A percentile compares a stretch with the other conserved stretches of the same genome.
These are phyloP conservation scores for Pisolithus tinctorius DNA, from an alignment of 768 basidiomycete species.

Conservation along the genomic window DNA sequence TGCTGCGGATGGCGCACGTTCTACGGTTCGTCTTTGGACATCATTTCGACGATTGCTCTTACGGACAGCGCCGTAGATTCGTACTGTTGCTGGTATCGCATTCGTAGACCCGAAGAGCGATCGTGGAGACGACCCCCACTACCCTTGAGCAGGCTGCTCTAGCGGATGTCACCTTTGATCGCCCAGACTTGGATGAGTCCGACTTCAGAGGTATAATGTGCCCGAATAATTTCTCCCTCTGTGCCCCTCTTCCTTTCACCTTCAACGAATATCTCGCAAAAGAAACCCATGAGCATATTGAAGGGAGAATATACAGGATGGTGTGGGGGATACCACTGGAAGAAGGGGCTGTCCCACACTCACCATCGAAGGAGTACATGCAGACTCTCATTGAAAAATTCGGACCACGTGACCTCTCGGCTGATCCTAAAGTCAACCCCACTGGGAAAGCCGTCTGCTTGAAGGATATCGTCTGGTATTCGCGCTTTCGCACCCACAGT, in stretches of 20 bases:
- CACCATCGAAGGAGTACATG: slow-evolving; percentile 35
- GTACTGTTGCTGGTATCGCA: slow-evolving; percentile 32
- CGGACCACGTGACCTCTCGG: slow-evolving; percentile 29
- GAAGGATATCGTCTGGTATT: slow-evolving; percentile 35
- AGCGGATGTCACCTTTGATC: slow-evolving; percentile 13
- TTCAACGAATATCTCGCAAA: slow-evolving; percentile 14
- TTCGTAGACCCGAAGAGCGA: slow-evolving; percentile 38
- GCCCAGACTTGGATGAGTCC: not conserved
- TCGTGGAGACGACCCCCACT: slow-evolving; percentile 17
- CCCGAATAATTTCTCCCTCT: slow-evolving; percentile 28
- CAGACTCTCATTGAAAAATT: slow-evolving; percentile 36
- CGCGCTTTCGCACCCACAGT: slow-evolving; percentile 39
- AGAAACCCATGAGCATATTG: slow-evolving; percentile 1
- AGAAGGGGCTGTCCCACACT: slow-evolving; percentile 29
- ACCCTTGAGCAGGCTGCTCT: slow-evolving; percentile 30
- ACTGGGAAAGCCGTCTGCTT: slow-evolving; percentile 24
- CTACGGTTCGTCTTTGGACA: slow-evolving; percentile 27
- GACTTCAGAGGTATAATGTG: slow-evolving; percentile 19
- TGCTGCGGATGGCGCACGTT: slow-evolving; percentile 46
- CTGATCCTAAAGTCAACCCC: slow-evolving; percentile 29
- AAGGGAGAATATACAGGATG: slow-evolving; percentile 32
- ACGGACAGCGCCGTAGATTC: slow-evolving; percentile 29
- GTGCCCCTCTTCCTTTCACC: slow-evolving; percentile 28
- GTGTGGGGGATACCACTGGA: slow-evolving; percentile 31
- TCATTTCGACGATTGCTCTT: not conserved